These are phyloP conservation scores for Dactylellina leptospora DNA, from an alignment of 2,329 filamentous ascomycete species.

Conservation along the genomic window DNA sequence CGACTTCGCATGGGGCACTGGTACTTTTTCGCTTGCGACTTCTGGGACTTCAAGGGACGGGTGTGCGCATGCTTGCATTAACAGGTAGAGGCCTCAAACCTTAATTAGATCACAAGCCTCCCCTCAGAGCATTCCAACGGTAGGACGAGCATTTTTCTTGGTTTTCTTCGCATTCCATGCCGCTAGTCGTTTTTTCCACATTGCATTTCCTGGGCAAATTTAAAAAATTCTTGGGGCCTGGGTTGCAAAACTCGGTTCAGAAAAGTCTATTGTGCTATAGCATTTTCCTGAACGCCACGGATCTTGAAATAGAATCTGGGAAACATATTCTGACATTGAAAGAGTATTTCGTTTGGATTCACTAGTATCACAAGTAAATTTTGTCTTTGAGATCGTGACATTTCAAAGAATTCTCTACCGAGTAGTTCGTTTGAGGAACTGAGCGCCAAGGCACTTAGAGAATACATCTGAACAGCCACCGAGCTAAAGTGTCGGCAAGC, in stretches of 20 bases:
- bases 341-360: no score
- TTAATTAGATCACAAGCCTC: constrained; percentile 20
- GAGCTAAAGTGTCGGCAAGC: neutral
- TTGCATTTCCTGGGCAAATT: neutral
- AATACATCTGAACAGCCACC: neutral
- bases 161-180: constrained; percentile 31
- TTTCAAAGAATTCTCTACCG: constrained; percentile 1
- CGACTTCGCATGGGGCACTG: neutral
- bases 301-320: no score
- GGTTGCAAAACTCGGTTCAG: no score
- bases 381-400: neutral
- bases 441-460: constrained; percentile 1
- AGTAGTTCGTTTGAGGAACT: constrained; percentile 4
- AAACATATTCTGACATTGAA: no score
- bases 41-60: constrained; percentile 3
- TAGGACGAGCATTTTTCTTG: constrained; percentile 26
- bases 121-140: neutral
- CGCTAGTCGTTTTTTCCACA: neutral
- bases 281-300: no score
- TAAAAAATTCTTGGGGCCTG: no score
- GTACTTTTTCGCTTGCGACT: constrained; percentile 20
- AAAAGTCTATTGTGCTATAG: no score
- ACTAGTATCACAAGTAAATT: no score
- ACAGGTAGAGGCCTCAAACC: constrained; percentile 5
- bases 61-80: constrained; percentile 10